Conservation (phyloP, 805 yeast species). For the Metschnikowia picachoensis region DNA sequence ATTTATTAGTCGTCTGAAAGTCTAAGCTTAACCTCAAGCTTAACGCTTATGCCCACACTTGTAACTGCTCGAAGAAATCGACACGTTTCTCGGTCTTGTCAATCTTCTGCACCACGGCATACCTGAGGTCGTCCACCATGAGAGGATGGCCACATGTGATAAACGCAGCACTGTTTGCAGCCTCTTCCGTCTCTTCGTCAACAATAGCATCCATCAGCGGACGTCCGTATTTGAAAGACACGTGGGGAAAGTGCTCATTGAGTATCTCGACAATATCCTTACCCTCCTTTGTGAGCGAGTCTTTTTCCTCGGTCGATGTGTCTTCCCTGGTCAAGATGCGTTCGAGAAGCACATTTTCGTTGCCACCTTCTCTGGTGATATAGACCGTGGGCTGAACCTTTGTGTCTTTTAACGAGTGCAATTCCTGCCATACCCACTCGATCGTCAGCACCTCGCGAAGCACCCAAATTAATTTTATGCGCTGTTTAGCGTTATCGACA, state of each 20-base stretch:
- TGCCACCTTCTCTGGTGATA: conserved; percentile 10
- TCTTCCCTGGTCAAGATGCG: conserved; percentile 9
- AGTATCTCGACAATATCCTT: conserved; percentile 3
- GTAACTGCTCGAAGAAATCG: conserved; percentile 19
- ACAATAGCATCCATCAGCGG: conserved; percentile 45
- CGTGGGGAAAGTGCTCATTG: conserved; percentile 14
- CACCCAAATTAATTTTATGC: conserved; percentile 16
- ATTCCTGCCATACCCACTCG: conserved; percentile 16
- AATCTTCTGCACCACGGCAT: conserved; percentile 16
- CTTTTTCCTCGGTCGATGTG: conserved; percentile 7
- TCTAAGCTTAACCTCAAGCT: too few species aligned
- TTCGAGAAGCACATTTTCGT: conserved; percentile 3
- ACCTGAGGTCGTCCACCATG: conserved; percentile 32
- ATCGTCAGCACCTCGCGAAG: conserved; percentile 14
- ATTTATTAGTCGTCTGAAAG: too few species aligned
- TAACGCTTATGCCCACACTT: conserved; percentile 20
- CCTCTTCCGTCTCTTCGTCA: conserved; percentile 29
- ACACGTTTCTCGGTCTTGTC: conserved; percentile 18
- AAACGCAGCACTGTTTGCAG: conserved; percentile 40
- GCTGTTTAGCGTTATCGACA: conserved; percentile 13
- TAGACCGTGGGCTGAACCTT: conserved; percentile 14
- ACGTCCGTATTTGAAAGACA: conserved; percentile 28
- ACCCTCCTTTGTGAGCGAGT: conserved; percentile 3
- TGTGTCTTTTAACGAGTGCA: conserved; percentile 8
- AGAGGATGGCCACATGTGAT: conserved; percentile 32